Base-by-base conservation (phyloP, 2,329 filamentous ascomycete genomes). In the Didymellaceae sp. region DNA sequence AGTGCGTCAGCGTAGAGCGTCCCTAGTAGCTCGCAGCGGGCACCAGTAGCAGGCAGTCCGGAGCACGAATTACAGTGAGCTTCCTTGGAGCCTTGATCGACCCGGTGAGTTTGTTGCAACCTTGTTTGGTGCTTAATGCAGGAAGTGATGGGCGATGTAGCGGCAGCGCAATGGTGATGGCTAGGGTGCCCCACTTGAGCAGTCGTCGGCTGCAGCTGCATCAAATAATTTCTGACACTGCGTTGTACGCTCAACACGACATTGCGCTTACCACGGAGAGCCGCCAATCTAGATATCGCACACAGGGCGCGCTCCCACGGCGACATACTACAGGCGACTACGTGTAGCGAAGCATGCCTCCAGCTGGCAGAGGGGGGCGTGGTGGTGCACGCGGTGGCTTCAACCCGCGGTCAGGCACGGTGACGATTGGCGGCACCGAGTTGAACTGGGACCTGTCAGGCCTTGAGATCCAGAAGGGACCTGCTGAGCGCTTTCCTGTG, bases 341-440 rank as follows among this genome's bases (percentile, higher is more conserved):
- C 45, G 28, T 38, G 11, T 20, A 34, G n/a, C 10, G 20, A 16
- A 52, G 6, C 13, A 65, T 66, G 62, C 53, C 63, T 25, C 57
- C 62, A 44, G 62, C 52, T 42, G 64, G 73, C 46, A 66, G 72
- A 57, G 72, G 71, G 47, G 61, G 71, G n/a, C 54, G 62, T 24
- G 63, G 63, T 21, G 65, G 65, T 34, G 65, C 61, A 31, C 63
- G 67, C 6, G 68, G 70, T 30, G 61, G 54, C 24, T 64, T 65
- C 51, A 63, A 62, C 45, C 55, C 58, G n/a, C 58, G 59, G 35
- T 69, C 65, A 39, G 65, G 68, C 6, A 70, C 61, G 26, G 66
- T 74, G 45, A 72, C 70, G 54, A 76, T 77, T 57, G 75, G 67
- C 28, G 75, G 75, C 46, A 72, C 74, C 6, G 75, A 77, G 50